A percentile compares a stretch with the other conserved stretches of the same genome.
phyloP scores from a whole-genome alignment of 805 yeast genomes.

The Brettanomyces nanus region DNA sequence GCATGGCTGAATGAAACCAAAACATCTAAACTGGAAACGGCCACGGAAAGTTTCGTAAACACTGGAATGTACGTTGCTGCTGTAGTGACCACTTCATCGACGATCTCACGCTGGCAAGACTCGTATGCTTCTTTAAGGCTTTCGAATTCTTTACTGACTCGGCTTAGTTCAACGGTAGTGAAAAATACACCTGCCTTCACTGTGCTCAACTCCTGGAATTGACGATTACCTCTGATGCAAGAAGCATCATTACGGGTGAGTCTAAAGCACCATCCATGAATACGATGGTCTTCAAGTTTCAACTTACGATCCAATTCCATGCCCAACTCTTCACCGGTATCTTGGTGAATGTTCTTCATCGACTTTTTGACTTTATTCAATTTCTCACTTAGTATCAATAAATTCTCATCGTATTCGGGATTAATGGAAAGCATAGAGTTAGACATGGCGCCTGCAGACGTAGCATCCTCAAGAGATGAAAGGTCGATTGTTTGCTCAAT shows the following conservation, averaged over 20 bases:
- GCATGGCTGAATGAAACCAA: slow-evolving; percentile 79
- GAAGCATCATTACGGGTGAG: slow-evolving; percentile 86
- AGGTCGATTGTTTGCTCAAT: slow-evolving; percentile 91
- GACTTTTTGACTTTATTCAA: slow-evolving; percentile 46
- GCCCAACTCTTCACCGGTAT: slow-evolving; percentile 63
- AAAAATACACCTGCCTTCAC: slow-evolving; percentile 94
- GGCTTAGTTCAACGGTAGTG: slow-evolving; percentile 60
- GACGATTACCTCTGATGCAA: slow-evolving; percentile 54
- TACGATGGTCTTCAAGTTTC: slow-evolving; percentile 79
- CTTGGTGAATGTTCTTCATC: slow-evolving; percentile 53
- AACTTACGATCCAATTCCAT: slow-evolving; percentile 84
- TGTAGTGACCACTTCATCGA: slow-evolving; percentile 73
- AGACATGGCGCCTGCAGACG: slow-evolving; percentile 30
- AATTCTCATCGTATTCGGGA: slow-evolving; percentile 81
- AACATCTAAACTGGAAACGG: slow-evolving; percentile 74
- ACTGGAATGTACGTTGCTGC: slow-evolving; percentile 77
- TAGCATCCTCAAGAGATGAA: slow-evolving; percentile 71
- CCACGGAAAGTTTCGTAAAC: slow-evolving; percentile 55
- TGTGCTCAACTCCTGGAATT: slow-evolving; percentile 75
- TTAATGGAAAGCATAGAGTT: slow-evolving; percentile 53
- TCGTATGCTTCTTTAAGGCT: slow-evolving; percentile 62
- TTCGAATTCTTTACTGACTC: slow-evolving; percentile 49
- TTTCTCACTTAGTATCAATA: slow-evolving; percentile 50
- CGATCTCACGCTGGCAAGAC: slow-evolving; percentile 66
- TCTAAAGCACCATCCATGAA: slow-evolving; percentile 92